Conservation (phyloP, 441 rosid species). For the Mallotus repandus region DNA sequence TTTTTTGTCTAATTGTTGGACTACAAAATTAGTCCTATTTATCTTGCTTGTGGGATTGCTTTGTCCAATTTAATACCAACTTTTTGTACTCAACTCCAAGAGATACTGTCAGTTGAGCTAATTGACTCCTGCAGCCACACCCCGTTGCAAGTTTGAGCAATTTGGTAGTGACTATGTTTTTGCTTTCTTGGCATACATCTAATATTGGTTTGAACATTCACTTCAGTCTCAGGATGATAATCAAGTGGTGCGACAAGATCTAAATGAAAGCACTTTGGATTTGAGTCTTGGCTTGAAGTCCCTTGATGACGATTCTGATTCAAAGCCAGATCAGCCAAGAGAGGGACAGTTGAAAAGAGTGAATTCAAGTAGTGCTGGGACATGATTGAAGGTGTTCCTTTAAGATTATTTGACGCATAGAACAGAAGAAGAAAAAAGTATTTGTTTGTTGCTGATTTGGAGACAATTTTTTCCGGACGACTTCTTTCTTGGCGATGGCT, state of each 20-base stretch:
- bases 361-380: constrained; percentile 23
- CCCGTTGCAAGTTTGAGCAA: not conserved
- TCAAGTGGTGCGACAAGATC: constrained; percentile 71
- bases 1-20: not conserved
- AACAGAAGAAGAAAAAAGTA: constrained; percentile 19
- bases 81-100: not conserved
- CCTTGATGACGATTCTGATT: constrained; percentile 42
- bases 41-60: constrained; percentile 2
- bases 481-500: constrained; percentile 14
- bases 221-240: constrained; percentile 49
- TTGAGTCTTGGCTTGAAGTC: constrained; percentile 65
- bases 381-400: constrained; percentile 14
- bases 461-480: constrained; percentile 29
- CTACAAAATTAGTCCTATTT: not conserved
- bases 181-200: constrained; percentile 14
- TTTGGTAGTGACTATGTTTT: not conserved
- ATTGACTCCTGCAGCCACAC: not conserved
- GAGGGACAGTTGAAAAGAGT: constrained; percentile 34
- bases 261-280: constrained; percentile 80
- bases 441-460: constrained; percentile 14
- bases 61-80: no score
- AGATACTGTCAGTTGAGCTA: not conserved
- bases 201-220: constrained; percentile 16
- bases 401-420: constrained; percentile 22
- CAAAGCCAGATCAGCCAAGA: constrained; percentile 28